Evolutionary conservation across 2,329 filamentous ascomycete species (phyloP).

Genomic region (Cercospora janseana): DNA sequence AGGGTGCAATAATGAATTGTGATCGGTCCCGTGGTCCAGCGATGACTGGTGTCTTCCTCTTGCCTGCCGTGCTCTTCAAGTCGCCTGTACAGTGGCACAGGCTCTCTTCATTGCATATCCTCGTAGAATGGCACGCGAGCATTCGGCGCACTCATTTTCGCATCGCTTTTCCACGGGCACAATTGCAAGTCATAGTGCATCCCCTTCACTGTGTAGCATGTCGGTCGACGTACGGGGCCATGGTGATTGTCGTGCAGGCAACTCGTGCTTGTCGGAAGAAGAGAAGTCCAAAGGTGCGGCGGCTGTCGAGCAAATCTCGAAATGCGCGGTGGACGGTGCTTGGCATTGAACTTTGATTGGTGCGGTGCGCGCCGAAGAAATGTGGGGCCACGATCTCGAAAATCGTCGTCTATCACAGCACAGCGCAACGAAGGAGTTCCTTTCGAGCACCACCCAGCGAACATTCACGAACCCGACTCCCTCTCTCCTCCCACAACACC

Average conservation of each 20-base stretch:
- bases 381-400: conserved; percentile 7
- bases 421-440: neutral
- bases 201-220: conserved; percentile 7
- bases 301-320: conserved; percentile 4
- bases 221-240: conserved; percentile 28
- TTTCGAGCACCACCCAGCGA: conserved; percentile 10
- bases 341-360: neutral
- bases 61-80: neutral
- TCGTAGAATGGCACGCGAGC: neutral
- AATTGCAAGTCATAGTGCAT: conserved; percentile 9
- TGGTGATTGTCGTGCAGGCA: conserved; percentile 24
- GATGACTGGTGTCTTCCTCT: neutral
- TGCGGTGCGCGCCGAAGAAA: neutral
- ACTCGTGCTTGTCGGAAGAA: conserved; percentile 16
- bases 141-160: neutral
- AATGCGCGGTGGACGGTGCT: neutral
- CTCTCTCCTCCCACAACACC: conserved; percentile 24
- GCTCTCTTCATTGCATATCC: neutral
- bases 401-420: conserved; percentile 1
- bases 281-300: conserved; percentile 9
- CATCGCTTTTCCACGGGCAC: neutral
- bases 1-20: conserved; percentile 5
- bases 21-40: neutral
- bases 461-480: conserved; percentile 5
- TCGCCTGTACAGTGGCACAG: neutral